Base-by-base conservation (phyloP, 2,329 filamentous ascomycete species). In the Aspergillus jensenii region DNA sequence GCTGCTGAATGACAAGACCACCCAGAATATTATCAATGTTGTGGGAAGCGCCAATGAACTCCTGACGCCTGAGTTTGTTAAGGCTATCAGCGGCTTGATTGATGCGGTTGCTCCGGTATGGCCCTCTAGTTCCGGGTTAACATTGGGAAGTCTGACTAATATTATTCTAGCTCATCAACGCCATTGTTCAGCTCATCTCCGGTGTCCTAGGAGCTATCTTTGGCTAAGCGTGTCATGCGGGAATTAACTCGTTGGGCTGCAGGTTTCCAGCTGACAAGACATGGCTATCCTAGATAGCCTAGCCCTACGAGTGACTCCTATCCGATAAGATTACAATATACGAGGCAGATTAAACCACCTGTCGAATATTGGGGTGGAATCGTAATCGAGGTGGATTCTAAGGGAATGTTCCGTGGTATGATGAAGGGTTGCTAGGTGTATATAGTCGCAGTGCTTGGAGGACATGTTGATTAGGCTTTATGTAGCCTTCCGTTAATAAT, bases 391-490 rank as follows among this genome's bases (percentile, higher is more conserved):
- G 33, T 4, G 48, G 7, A 31, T 31, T 31, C 3, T 9, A 31
- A 4, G 9, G 27, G 27, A 31, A 11, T 27, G 27, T 31, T 31
- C 9, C 27, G 1, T 7, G 25, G 9, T 27, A 41, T 25, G 21
- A 15, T n/a, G 11, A 6, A 39, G 21, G 33, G 31, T 51, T 25
- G 33, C 21, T 14, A 35, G 33, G 17, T 51, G 48, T 51, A 51
- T 39, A 51, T 51, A 51, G 48, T 51, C 48, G 48, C 48, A 51
- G 48, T 51, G 48, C 35, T 41, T 51, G 48, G 48, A 51, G 48
- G 35, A 31, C 27, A 31, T 31, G 27, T 31, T 12, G 33, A 40
- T 51, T 17, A 50, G 47, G 47, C 33, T 37, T 37, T 51, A 51
- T 39, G 43, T 27, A 45, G 43, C 43, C 43, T 45, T 27, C 17